Conservation (phyloP, 345 rosid species). For the Linum usitatissimum region DNA sequence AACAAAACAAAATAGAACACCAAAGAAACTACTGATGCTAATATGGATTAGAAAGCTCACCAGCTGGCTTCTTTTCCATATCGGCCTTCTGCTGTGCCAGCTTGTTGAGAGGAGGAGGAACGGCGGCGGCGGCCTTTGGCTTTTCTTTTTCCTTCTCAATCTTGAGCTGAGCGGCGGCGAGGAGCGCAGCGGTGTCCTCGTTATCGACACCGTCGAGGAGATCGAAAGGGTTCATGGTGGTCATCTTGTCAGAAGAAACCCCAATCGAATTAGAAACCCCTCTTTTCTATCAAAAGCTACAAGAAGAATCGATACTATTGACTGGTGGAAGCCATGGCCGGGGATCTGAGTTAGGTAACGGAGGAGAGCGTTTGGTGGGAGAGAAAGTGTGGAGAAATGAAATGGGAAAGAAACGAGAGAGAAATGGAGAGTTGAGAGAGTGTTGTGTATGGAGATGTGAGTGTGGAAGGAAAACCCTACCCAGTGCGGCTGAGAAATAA, state of each 20-base stretch:
- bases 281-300: not conserved
- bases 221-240: conserved; percentile 83
- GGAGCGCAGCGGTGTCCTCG: conserved; percentile 65
- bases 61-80: conserved; percentile 34
- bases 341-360: no score
- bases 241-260: conserved; percentile 31
- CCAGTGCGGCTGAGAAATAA: not conserved
- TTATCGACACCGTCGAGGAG: conserved; percentile 67
- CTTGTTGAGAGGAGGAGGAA: conserved; percentile 31
- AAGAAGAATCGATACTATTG: not conserved
- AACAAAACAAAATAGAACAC: no score
- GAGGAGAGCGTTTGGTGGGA: not conserved
- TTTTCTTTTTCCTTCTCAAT: conserved; percentile 40
- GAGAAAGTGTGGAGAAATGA: not conserved
- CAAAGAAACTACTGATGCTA: no score
- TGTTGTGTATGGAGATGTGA: no score
- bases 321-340: not conserved
- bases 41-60: conserved; percentile 21
- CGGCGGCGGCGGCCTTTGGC: conserved; percentile 35
- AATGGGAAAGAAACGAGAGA: not conserved
- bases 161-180: conserved; percentile 39
- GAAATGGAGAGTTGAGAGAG: not conserved
- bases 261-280: not conserved
- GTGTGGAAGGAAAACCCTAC: not conserved
- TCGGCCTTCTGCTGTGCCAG: conserved; percentile 7